Conservation (phyloP, 2,329 filamentous ascomycete species). For the Diaporthe citrichinensis region DNA sequence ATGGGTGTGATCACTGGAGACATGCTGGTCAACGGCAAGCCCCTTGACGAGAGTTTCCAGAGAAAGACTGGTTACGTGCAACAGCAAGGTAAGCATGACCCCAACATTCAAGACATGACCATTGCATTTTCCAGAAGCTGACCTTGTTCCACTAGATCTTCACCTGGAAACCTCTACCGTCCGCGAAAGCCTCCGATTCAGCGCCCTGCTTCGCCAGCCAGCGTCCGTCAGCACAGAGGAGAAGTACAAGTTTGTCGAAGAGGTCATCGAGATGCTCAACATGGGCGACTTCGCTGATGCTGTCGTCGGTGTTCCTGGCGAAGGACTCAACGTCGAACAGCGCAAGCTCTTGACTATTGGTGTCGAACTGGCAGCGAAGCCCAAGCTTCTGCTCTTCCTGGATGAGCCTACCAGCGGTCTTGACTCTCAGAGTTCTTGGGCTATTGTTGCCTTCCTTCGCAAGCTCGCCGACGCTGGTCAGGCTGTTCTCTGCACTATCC, state of each 20-base stretch:
- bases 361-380: constrained; percentile 70
- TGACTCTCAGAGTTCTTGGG: constrained; percentile 74
- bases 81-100: constrained; percentile 65
- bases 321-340: constrained; percentile 73
- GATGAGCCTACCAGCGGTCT: constrained; percentile 74
- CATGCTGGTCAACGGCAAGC: constrained; percentile 74
- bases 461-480: constrained; percentile 71
- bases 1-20: constrained; percentile 76
- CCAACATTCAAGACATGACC: neutral
- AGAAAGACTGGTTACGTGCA: constrained; percentile 78
- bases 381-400: constrained; percentile 71
- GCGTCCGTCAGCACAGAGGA: constrained; percentile 66
- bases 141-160: constrained; percentile 59
- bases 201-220: constrained; percentile 71
- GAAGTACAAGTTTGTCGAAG: constrained; percentile 74
- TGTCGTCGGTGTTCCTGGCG: constrained; percentile 74
- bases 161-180: constrained; percentile 70
- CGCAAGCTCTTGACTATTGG: constrained; percentile 74
- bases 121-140: neutral
- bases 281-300: constrained; percentile 78
- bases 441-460: constrained; percentile 73
- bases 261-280: constrained; percentile 75
- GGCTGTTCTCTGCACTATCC: constrained; percentile 68
- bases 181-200: constrained; percentile 68
- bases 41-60: constrained; percentile 70